Evolutionary conservation across 331 rosid species (phyloP).

Genomic region (Quercus lobata): DNA sequence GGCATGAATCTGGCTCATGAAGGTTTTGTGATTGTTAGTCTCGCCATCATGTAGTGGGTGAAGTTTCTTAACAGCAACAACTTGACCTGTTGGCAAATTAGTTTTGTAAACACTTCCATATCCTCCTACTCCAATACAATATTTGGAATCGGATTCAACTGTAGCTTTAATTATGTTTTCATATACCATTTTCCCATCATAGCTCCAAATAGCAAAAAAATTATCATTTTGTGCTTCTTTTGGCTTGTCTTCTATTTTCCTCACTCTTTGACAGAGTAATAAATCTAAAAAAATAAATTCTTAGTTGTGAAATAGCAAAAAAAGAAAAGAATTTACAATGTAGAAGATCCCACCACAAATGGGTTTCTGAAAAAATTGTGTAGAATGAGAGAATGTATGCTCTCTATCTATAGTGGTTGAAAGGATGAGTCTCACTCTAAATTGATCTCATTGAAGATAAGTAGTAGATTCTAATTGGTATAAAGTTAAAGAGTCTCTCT

Average conservation of each 20-base stretch:
- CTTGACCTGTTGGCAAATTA: constrained; percentile 5
- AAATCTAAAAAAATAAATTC: too few species aligned
- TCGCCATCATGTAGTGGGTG: constrained; percentile 18
- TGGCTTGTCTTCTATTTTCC: not conserved
- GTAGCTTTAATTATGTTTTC: constrained; percentile 32
- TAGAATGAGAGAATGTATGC: too few species aligned
- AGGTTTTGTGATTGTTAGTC: constrained; percentile 18
- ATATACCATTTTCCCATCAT: not conserved
- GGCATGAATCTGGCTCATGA: constrained; percentile 30
- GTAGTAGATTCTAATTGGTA: too few species aligned
- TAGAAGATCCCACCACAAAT: too few species aligned
- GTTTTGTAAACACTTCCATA: constrained; percentile 46
- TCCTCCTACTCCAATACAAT: constrained; percentile 33
- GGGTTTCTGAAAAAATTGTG: too few species aligned
- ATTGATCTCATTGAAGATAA: too few species aligned
- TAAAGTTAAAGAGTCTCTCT: too few species aligned
- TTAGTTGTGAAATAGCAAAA: too few species aligned
- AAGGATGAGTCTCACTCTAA: too few species aligned
- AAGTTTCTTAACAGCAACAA: constrained; percentile 45
- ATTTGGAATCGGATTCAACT: constrained; percentile 6
- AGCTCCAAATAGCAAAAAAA: not conserved
- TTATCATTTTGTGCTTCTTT: not conserved
- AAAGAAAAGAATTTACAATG: too few species aligned
- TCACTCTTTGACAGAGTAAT: not conserved
- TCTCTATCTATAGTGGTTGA: too few species aligned